Conservation (phyloP, 345 rosid species). For the Arabidopsis arenosa region DNA sequence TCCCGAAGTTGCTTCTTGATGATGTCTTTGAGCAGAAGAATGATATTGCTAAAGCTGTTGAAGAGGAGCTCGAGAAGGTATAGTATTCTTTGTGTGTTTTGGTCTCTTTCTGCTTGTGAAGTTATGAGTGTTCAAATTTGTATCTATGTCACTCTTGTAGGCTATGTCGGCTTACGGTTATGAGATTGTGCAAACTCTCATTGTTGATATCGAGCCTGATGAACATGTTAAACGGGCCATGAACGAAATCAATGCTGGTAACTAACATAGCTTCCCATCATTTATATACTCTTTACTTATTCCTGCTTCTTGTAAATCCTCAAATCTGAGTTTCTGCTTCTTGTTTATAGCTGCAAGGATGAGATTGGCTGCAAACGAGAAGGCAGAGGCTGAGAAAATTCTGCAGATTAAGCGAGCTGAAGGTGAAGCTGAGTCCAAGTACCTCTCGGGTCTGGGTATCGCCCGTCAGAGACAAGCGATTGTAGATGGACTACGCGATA, state of each 20-base stretch:
- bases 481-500: constrained; percentile 45
- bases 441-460: constrained; percentile 46
- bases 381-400: constrained; percentile 51
- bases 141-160: constrained; percentile 32
- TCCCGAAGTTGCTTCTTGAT: constrained; percentile 56
- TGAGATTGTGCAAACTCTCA: constrained; percentile 63
- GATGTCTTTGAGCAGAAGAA: constrained; percentile 67
- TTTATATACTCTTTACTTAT: constrained; percentile 7
- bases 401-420: constrained; percentile 49
- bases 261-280: neutral
- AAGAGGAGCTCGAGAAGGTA: constrained; percentile 64
- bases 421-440: constrained; percentile 50
- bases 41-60: constrained; percentile 60
- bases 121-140: neutral
- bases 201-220: constrained; percentile 63
- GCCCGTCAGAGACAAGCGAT: constrained; percentile 50
- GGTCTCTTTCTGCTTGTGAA: neutral
- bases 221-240: constrained; percentile 59
- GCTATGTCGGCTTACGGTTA: constrained; percentile 64
- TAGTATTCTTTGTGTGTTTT: constrained; percentile 9
- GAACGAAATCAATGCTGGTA: constrained; percentile 65
- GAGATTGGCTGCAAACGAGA: constrained; percentile 48
- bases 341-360: constrained; percentile 45
- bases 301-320: neutral
- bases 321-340: constrained; percentile 14